These are phyloP conservation scores for Trichoderma aggressivum DNA, from an alignment of 2,329 filamentous ascomycete species.

Conservation along the genomic window DNA sequence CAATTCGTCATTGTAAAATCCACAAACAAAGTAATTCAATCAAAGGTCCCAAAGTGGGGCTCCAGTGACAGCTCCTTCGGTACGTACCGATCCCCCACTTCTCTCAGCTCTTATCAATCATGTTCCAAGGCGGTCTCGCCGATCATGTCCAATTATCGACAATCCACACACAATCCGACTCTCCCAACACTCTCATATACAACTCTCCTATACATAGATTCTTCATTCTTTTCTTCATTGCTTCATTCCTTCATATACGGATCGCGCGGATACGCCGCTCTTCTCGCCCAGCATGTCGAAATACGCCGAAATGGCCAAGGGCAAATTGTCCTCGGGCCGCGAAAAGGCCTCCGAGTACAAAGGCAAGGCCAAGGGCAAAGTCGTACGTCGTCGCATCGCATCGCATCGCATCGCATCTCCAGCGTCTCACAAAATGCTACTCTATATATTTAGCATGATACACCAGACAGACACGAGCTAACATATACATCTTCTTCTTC, in stretches of 20 bases:
- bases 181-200: background rate
- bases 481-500: background rate
- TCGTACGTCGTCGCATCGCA: conserved; percentile 37
- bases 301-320: conserved; percentile 44
- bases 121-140: background rate
- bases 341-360: conserved; percentile 14
- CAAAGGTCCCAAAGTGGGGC: background rate
- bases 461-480: background rate
- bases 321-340: conserved; percentile 21
- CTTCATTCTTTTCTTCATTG: background rate
- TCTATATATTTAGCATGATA: background rate
- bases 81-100: conserved; percentile 8
- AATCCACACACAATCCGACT: background rate
- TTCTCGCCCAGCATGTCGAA: conserved; percentile 38
- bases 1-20: background rate
- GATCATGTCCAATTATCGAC: background rate
- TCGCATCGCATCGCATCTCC: background rate
- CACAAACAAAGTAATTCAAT: background rate
- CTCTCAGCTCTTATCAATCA: conserved; percentile 3
- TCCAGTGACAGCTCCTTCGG: background rate
- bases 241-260: background rate
- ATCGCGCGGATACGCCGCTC: background rate
- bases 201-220: background rate
- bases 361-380: conserved; percentile 35
- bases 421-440: background rate